Evolutionary conservation across 106 monocot genomes (phyloP).

Genomic region (Alisma plantagoaquatica): DNA sequence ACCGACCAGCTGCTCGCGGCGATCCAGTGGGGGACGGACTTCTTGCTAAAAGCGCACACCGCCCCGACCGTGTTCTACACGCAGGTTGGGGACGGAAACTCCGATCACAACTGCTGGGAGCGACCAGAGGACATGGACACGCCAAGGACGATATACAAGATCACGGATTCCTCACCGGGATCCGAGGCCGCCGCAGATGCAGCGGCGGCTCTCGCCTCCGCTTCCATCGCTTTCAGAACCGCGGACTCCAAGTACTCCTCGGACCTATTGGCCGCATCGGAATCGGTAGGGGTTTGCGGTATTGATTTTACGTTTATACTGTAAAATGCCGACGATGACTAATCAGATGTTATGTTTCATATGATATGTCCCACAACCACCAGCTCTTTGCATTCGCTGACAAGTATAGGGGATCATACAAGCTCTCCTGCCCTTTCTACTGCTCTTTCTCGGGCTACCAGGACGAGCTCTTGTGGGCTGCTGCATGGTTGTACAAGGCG

Average conservation of each 20-base stretch:
- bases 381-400: conserved; percentile 27
- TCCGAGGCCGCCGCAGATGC: conserved; percentile 40
- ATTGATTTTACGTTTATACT: no score
- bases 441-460: conserved; percentile 20
- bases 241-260: conserved; percentile 10
- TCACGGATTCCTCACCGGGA: conserved; percentile 24
- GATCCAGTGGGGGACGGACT: no score
- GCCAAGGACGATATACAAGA: conserved; percentile 34
- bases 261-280: conserved; percentile 17
- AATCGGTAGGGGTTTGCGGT: no score
- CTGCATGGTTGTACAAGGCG: conserved; percentile 45
- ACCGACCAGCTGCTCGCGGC: no score
- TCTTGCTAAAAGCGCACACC: no score
- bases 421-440: conserved; percentile 15
- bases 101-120: conserved; percentile 49
- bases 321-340: no score
- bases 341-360: no score
- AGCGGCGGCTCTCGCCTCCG: conserved; percentile 35
- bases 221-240: conserved; percentile 24
- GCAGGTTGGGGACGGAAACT: conserved; percentile 39
- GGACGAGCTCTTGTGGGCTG: conserved; percentile 47
- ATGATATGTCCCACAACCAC: no score
- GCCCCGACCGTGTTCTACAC: no score
- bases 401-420: conserved; percentile 4
- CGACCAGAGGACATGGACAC: conserved; percentile 57